Percentiles rank a stretch among this genome's conserved stretches.
Conservation (phyloP, 2,329 filamentous ascomycete species). For the Neurospora crassa region DNA sequence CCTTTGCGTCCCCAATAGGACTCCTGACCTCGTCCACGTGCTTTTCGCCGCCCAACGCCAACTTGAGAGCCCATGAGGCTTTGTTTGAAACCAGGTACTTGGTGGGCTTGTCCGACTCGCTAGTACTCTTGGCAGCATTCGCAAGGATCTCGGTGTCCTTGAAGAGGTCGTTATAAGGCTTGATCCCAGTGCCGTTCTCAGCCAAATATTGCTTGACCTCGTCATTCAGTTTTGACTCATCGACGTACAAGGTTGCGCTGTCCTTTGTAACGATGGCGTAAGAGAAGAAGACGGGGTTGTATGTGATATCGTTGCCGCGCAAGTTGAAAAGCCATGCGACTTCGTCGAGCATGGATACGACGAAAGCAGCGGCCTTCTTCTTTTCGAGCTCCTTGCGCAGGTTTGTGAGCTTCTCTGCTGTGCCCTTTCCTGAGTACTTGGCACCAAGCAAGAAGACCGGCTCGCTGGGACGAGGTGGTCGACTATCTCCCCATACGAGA, state of each 20-base stretch:
- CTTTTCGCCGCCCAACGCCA: slow-evolving; percentile 75
- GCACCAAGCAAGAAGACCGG: slow-evolving; percentile 61
- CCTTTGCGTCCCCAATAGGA: slow-evolving; percentile 82
- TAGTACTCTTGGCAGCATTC: slow-evolving; percentile 23
- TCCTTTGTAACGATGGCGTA: slow-evolving; percentile 80
- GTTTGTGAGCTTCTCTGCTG: slow-evolving; percentile 73
- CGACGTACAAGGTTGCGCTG: slow-evolving; percentile 72
- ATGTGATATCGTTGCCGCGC: slow-evolving; percentile 88
- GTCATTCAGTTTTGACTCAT: slow-evolving; percentile 64
- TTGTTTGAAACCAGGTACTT: slow-evolving; percentile 84
- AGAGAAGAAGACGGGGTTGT: slow-evolving; percentile 97
- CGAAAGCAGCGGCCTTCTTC: slow-evolving; percentile 77
- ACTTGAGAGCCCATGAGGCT: slow-evolving; percentile 85
- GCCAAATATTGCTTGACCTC: slow-evolving; percentile 62
- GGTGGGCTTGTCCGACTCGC: slow-evolving; percentile 26
- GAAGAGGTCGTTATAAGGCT: slow-evolving; percentile 77
- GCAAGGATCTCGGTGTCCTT: slow-evolving; percentile 60
- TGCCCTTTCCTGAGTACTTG: slow-evolving; percentile 72
- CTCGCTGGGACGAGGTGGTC: slow-evolving; percentile 67
- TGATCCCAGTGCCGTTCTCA: slow-evolving; percentile 59
- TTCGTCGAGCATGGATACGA: slow-evolving; percentile 93
- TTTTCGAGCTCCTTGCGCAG: slow-evolving; percentile 86
- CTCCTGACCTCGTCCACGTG: slow-evolving; percentile 81
- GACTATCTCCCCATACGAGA: slow-evolving; percentile 67
- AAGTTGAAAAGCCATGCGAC: slow-evolving; percentile 98